Evolutionary conservation across 306 rosid species (phyloP).

Genomic region (Vicia faba): DNA sequence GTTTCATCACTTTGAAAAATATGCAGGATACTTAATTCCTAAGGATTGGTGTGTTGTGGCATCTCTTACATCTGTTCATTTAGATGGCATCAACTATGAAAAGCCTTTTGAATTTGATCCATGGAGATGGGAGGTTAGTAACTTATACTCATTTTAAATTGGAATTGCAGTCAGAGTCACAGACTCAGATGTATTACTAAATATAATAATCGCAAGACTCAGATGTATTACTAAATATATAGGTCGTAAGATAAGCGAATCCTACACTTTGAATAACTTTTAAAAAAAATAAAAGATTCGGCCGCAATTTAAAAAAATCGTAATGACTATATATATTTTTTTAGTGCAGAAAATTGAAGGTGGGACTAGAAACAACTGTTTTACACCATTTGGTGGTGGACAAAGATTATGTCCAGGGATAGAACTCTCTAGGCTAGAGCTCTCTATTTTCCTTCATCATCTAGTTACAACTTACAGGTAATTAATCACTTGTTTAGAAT

Average conservation of each 20-base stretch:
- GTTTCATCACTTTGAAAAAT: background rate
- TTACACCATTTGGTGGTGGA: constrained; percentile 95
- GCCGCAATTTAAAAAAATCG: background rate
- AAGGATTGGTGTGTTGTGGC: constrained; percentile 78
- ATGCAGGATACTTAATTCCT: constrained; percentile 70
- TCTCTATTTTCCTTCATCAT: constrained; percentile 68
- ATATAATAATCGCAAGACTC: too few species aligned
- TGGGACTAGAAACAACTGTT: constrained; percentile 51
- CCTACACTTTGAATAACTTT: too few species aligned
- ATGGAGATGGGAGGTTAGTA: constrained; percentile 91
- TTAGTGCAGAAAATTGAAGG: constrained; percentile 42
- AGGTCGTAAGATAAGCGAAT: too few species aligned
- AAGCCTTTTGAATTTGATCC: constrained; percentile 78
- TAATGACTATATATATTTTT: background rate
- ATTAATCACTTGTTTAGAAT: background rate
- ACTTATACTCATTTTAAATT: background rate
- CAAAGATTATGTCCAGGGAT: constrained; percentile 94
- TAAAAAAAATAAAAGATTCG: background rate
- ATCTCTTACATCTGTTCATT: constrained; percentile 79
- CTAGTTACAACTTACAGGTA: constrained; percentile 69
- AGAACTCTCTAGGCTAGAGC: constrained; percentile 78
- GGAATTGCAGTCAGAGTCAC: background rate
- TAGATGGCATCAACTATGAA: constrained; percentile 64
- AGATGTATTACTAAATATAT: too few species aligned
- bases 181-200: too few species aligned